Evolutionary conservation across 2,329 filamentous ascomycete species (phyloP).

Genomic region (Fusarium pilosicola): DNA sequence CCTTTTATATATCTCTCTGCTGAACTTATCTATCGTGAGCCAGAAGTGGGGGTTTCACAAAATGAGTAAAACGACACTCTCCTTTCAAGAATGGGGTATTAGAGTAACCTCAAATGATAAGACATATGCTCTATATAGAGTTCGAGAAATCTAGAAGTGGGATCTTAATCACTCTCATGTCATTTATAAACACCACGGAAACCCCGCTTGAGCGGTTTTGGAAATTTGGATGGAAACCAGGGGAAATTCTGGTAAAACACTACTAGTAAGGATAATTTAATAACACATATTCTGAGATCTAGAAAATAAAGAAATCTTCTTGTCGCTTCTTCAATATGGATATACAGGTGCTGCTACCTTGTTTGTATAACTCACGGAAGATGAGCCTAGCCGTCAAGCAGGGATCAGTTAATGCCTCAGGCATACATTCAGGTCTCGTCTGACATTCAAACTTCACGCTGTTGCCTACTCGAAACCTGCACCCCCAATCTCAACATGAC

Average conservation of each 20-base stretch:
- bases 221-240: accelerated
- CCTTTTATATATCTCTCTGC: accelerated
- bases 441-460: not conserved
- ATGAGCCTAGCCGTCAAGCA: accelerated
- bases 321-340: not conserved
- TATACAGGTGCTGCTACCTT: accelerated
- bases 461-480: not conserved
- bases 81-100: not conserved
- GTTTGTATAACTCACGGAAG: accelerated
- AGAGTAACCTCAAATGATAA: accelerated
- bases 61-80: accelerated
- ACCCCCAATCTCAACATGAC: not conserved
- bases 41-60: not conserved
- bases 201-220: not conserved
- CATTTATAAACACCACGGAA: accelerated
- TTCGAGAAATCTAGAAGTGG: not conserved
- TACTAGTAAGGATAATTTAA: accelerated
- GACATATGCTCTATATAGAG: accelerated
- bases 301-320: accelerated
- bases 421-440: not conserved
- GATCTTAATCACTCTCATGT: not conserved
- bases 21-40: accelerated
- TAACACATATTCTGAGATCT: accelerated
- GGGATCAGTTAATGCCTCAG: not conserved
- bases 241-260: accelerated